A percentile compares a stretch with the other conserved stretches of the same genome.
Evolutionary conservation across 2,329 filamentous ascomycete species (phyloP).

Genomic region (Botrytis tulipae): DNA sequence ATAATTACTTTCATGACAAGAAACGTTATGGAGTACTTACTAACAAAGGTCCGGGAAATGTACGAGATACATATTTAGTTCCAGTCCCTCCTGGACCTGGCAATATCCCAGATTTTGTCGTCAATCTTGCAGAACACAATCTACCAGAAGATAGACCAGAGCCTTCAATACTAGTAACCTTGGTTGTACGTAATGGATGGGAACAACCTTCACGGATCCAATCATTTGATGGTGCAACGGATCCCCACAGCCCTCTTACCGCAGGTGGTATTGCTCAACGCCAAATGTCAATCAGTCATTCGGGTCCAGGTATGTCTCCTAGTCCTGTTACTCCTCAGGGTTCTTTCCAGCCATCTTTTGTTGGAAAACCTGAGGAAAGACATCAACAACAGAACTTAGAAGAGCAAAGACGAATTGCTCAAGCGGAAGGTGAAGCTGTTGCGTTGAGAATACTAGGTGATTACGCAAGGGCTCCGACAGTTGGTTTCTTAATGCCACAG

Average conservation of each 20-base stretch:
- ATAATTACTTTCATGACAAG: constrained; percentile 81
- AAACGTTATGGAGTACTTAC: constrained; percentile 84
- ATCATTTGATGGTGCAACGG: constrained; percentile 28
- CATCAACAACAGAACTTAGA: constrained; percentile 40
- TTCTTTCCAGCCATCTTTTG: constrained; percentile 24
- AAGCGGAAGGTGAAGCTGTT: constrained; percentile 53
- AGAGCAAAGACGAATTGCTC: constrained; percentile 42
- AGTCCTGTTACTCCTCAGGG: constrained; percentile 44
- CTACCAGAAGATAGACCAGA: constrained; percentile 71
- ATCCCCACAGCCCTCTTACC: constrained; percentile 38
- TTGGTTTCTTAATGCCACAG: constrained; percentile 67
- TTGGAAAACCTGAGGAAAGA: constrained; percentile 28
- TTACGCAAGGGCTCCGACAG: constrained; percentile 61
- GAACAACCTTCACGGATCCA: constrained; percentile 16
- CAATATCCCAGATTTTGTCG: constrained; percentile 79
- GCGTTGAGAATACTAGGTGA: constrained; percentile 63
- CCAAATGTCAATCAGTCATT: constrained; percentile 50
- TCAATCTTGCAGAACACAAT: constrained; percentile 80
- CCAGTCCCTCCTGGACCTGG: constrained; percentile 72
- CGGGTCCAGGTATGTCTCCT: constrained; percentile 52
- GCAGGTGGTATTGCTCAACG: constrained; percentile 43
- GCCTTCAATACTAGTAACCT: constrained; percentile 76
- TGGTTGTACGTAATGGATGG: constrained; percentile 71
- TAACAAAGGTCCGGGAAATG: constrained; percentile 69
- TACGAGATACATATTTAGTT: constrained; percentile 88